Base-by-base conservation (phyloP, 2,329 filamentous ascomycete genomes). In the Colletotrichum sp. region DNA sequence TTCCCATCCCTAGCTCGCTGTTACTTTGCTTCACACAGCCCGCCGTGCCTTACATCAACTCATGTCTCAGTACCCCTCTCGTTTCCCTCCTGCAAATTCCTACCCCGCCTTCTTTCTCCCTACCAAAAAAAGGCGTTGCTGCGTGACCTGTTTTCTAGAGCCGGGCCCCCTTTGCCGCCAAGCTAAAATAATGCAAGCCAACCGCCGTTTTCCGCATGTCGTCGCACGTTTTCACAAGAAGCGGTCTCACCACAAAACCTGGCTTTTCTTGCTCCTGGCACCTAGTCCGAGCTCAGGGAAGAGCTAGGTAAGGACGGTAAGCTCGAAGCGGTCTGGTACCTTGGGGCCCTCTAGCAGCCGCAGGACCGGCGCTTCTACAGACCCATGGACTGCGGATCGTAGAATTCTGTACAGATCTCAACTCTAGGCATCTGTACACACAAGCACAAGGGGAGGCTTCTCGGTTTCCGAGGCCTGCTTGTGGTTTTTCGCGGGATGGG, bases 1-100 rank as follows among this genome's bases (percentile, higher is more conserved):
- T 69, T 73, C 73, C 73, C 73, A 69, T 69, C 69, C 21, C 55
- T 65, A 2, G 2, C 32, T 57, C 49, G 12, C 55, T 28, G 21
- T 28, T 6, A 28, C 26, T 49, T 34, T 71, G 36, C 12, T 12
- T 36, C 3, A 70, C 72, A 55, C n/a, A 30, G n/a, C 32, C 71
- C 72, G 68, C 44, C 68, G 44, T 71, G 15, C 68, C 49, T 60
- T 75, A 75, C 72, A 75, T 64, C 44, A 55, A 63, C 16, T 26
- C 34, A 9, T 60, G 21, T 30, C 59, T 32, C 39, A 44, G 39
- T 44, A 60, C 44, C 34, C 18, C 16, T 36, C 52, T 44, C 55
- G 24, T 57, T 49, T 59, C n/a, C 34, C 15, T 67, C n/a, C 7
- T 39, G 32, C 49, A 9, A 24, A 18, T 28, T 12, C 36, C 36